Evolutionary conservation across 257 asterid genomes (phyloP).

Genomic region (Gynochthodes officinalis): DNA sequence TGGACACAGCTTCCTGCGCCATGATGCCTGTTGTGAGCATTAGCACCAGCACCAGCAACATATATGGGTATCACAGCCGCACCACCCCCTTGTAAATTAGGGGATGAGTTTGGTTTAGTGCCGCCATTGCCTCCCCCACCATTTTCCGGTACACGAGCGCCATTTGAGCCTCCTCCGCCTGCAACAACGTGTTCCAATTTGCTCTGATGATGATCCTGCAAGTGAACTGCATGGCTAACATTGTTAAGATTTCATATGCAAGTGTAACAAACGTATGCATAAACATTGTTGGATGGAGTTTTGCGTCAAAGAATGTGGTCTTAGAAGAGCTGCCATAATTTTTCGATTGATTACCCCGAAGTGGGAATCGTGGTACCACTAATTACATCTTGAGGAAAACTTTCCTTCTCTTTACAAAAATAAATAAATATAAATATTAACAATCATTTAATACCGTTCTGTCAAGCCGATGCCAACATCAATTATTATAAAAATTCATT

Average conservation of each 20-base stretch:
- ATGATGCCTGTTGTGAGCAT: conserved; percentile 23
- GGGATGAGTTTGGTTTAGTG: conserved; percentile 21
- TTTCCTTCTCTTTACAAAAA: too few relatives aligned
- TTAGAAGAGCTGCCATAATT: too few relatives aligned
- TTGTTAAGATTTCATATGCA: neutral
- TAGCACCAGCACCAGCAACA: conserved; percentile 21
- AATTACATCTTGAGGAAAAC: too few relatives aligned
- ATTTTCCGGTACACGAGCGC: conserved; percentile 16
- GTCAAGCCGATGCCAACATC: too few relatives aligned
- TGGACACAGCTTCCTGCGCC: conserved; percentile 25
- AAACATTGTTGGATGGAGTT: too few relatives aligned
- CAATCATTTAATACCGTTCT: too few relatives aligned
- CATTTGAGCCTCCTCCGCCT: conserved; percentile 14
- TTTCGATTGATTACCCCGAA: too few relatives aligned
- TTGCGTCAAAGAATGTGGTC: too few relatives aligned
- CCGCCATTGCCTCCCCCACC: conserved; percentile 14
- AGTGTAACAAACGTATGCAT: too few relatives aligned
- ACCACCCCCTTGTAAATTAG: conserved; percentile 30
- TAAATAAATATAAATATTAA: too few relatives aligned
- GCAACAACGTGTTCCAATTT: conserved; percentile 22
- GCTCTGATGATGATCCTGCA: conserved; percentile 6
- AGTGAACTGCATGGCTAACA: conserved; percentile 3
- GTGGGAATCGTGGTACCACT: too few relatives aligned
- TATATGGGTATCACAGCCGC: conserved; percentile 32
- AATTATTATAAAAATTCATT: too few relatives aligned